Evolutionary conservation across 148 eudicot genomes (phyloP), one percentile per base, ranked within the genome.

Genomic region (Agrostemma githago): DNA sequence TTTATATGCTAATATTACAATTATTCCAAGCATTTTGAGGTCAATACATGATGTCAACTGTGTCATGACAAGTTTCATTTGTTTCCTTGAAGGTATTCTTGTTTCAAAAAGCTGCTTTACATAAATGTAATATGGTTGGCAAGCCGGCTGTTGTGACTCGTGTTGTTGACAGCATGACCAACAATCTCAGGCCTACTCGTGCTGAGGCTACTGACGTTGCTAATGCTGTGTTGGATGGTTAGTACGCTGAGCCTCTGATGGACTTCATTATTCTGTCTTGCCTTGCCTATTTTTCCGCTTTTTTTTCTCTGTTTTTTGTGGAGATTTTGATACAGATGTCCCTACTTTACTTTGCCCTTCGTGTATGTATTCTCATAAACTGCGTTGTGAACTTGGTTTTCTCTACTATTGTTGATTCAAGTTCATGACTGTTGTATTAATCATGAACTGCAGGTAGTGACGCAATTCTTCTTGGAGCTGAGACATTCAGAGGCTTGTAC

Each of bases 121-220:
- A 95, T 88, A 89, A 89, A 80, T 95, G 98, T 79, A 95, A 93
- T 76, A 87, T 93, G 89, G 92, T 90, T 80, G 98, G 94, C 62
- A 93, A 93, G 81, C 98, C 98, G 59, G 98, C 34, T 26, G 34
- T 26, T 26, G 34, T 26, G 34, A 26, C 34, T 26, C 34, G 34
- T 26, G 98, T 93, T 79, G 98, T 93, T 61, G 98, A 93, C 85
- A 93, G 96, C 70, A 93, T 93, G 98, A 93, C 96, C 68, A 88
- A 89, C 78, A 93, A 91, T 79, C 92, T 93, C 66, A 86, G 98
- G 62, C 98, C 98, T 68, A 93, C 98, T 78, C 94, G 98, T 80
- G 98, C 98, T 11, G 94, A 91, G 84, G 98, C 96, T 57, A 93
- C 98, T 79, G 96, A 93, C 85, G 98, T 93, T 69, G 98, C 98